Evolutionary conservation across 768 basidiomycete species (phyloP), one percentile per base, ranked within the genome.

Genomic region (Mycena latifolia): DNA sequence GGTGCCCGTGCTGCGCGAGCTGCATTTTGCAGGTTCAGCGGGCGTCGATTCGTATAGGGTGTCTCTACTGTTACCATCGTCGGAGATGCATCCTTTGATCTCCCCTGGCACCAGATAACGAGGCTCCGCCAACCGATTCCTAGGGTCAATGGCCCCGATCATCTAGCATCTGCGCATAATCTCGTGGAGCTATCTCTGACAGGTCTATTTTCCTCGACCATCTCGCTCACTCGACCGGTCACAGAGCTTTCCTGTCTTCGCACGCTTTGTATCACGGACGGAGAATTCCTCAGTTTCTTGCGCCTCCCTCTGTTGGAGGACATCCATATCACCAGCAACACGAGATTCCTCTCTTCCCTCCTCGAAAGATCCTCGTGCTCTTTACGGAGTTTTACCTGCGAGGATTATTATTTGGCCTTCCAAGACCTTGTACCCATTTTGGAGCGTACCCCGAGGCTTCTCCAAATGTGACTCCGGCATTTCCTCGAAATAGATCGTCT

Each of bases 121-220:
- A n/a, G 48, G 18, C 55, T 64, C 25, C 50, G 43, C 7, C 55
- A 53, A n/a, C 55, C 28, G 11, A 57, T 64, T 18, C 48, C 55
- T 14, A 14, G 5, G 5, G 14, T 51, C 27, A 51, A 53, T 9
- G 35, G 22, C 17, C 31, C 53, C 11, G 6, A 10, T 10, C 55
- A 37, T 14, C 56, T 64, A 6, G 39, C 22, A 27, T 58, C 41
- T 20, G 55, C 63, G 11, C 39, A 33, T 18, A 64, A 58, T 46
- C 41, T 64, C 5, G 50, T 46, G 22, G 51, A 52, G 20, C 33
- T 64, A 22, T 64, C 63, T 7, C 43, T 64, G 4, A 58, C 41
- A 6, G n/a, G n/a, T 43, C 18, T 5, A 43, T 6, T 43, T 20
- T 12, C 5, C 41, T 12, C 41, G 5, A 2, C 10, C 41, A 5